These are phyloP conservation scores for Leptomonas seymouri DNA, from an alignment of 208 protist genomes.

Conservation along the genomic window DNA sequence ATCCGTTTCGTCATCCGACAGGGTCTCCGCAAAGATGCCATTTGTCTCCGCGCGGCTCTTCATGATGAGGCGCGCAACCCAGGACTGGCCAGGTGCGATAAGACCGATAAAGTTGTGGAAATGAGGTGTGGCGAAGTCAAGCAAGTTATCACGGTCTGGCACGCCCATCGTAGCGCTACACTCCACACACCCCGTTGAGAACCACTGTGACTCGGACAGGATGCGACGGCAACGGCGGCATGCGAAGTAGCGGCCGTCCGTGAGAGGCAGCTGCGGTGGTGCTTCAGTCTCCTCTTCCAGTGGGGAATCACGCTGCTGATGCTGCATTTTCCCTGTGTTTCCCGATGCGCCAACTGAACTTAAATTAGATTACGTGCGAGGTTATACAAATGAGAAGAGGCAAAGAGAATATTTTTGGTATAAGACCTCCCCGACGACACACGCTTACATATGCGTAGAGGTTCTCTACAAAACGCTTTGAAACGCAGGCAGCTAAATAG, in stretches of 20 bases:
- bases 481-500: too few species aligned
- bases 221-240: slow-evolving; percentile 82
- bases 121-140: slow-evolving; percentile 75
- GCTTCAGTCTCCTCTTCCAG: slow-evolving; percentile 34
- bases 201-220: slow-evolving; percentile 77
- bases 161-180: slow-evolving; percentile 68
- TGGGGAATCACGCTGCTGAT: neutral
- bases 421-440: too few species aligned
- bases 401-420: too few species aligned
- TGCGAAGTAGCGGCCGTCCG: slow-evolving; percentile 68
- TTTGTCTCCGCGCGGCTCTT: slow-evolving; percentile 41
- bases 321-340: neutral
- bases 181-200: slow-evolving; percentile 67
- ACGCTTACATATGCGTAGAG: too few species aligned
- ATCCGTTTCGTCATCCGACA: slow-evolving; percentile 58
- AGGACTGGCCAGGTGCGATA: slow-evolving; percentile 80
- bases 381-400: too few species aligned
- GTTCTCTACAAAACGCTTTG: too few species aligned
- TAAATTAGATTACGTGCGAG: too few species aligned
- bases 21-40: slow-evolving; percentile 75
- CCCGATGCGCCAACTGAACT: too few species aligned
- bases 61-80: slow-evolving; percentile 85
- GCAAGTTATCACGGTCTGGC: slow-evolving; percentile 53
- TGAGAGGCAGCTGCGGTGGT: slow-evolving; percentile 80
- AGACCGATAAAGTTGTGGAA: slow-evolving; percentile 89